phyloP scores from a whole-genome alignment of 495 filamentous ascomycete genomes.

The Penicillium subrubescens region DNA sequence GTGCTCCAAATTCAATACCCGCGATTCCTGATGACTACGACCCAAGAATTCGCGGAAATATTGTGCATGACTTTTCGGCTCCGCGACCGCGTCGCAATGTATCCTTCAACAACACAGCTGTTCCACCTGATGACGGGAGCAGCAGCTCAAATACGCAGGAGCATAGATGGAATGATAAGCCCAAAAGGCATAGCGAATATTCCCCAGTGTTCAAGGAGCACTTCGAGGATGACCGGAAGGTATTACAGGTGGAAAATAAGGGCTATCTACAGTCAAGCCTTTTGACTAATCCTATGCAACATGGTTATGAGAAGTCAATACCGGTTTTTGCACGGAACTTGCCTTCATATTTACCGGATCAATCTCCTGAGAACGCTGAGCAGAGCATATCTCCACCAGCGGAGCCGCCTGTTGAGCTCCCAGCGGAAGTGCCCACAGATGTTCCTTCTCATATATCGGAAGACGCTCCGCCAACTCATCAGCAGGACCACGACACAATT shows the following conservation, averaged over 20 bases:
- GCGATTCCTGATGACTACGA: conserved; percentile 74
- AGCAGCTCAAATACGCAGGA: conserved; percentile 15
- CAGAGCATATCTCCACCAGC: background rate
- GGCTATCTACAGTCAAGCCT: conserved; percentile 49
- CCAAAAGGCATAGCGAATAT: conserved; percentile 47
- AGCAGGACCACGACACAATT: conserved; percentile 39
- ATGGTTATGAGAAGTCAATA: conserved; percentile 40
- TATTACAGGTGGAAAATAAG: conserved; percentile 52
- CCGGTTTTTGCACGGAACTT: conserved; percentile 55
- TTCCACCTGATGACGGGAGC: conserved; percentile 13
- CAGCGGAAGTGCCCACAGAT: background rate
- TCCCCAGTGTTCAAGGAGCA: conserved; percentile 69
- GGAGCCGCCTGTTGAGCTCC: conserved; percentile 14
- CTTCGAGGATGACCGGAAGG: conserved; percentile 62
- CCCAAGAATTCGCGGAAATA: conserved; percentile 79
- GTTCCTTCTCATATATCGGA: conserved; percentile 5
- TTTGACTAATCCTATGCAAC: conserved; percentile 39
- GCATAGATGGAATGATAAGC: conserved; percentile 32
- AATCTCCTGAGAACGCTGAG: conserved; percentile 19
- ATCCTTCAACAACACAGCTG: conserved; percentile 37
- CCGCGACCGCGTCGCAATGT: conserved; percentile 66
- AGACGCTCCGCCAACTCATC: conserved; percentile 8
- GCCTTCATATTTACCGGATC: conserved; percentile 43
- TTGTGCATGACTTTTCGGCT: conserved; percentile 89
- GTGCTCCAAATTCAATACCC: conserved; percentile 54